A percentile compares a stretch with the other conserved stretches of the same genome.
Evolutionary conservation across 768 basidiomycete genomes (phyloP).

Genomic region (Kwoniella dejecticola): DNA sequence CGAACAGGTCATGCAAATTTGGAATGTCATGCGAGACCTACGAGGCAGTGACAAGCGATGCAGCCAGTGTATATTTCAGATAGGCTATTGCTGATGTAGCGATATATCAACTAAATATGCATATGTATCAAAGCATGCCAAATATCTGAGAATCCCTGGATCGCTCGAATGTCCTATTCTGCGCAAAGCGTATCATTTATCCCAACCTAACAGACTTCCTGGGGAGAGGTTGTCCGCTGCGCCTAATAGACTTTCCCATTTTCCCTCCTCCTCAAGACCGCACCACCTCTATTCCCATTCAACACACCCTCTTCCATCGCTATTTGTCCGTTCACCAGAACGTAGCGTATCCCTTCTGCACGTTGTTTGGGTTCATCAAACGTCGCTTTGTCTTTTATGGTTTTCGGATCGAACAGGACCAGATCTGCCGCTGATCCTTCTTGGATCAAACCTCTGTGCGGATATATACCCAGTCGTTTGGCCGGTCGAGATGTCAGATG

Average conservation of each 20-base stretch:
- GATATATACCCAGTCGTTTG: constrained; percentile 46
- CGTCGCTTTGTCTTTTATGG: constrained; percentile 43
- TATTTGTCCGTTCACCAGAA: constrained; percentile 50
- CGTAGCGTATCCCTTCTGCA: constrained; percentile 45
- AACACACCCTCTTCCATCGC: constrained; percentile 44
- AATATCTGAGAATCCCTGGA: neutral
- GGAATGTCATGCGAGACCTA: too few relatives aligned
- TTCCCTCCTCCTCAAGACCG: constrained; percentile 32
- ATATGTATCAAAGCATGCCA: neutral
- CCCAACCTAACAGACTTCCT: too few relatives aligned
- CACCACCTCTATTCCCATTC: constrained; percentile 36
- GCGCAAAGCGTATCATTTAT: too few relatives aligned
- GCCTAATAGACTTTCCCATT: constrained; percentile 30
- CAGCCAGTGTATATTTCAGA: too few relatives aligned
- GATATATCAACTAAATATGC: neutral
- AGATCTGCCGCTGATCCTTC: constrained; percentile 49
- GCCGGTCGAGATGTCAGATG: constrained; percentile 53
- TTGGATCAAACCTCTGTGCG: constrained; percentile 41
- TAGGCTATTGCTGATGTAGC: too few relatives aligned
- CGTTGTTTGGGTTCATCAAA: constrained; percentile 39
- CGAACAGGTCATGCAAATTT: too few relatives aligned
- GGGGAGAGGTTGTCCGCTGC: too few relatives aligned
- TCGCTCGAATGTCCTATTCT: neutral
- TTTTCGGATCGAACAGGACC: constrained; percentile 48
- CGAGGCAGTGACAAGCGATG: too few relatives aligned